phyloP scores from a whole-genome alignment of 345 rosid genomes.

The Gossypium australe region DNA sequence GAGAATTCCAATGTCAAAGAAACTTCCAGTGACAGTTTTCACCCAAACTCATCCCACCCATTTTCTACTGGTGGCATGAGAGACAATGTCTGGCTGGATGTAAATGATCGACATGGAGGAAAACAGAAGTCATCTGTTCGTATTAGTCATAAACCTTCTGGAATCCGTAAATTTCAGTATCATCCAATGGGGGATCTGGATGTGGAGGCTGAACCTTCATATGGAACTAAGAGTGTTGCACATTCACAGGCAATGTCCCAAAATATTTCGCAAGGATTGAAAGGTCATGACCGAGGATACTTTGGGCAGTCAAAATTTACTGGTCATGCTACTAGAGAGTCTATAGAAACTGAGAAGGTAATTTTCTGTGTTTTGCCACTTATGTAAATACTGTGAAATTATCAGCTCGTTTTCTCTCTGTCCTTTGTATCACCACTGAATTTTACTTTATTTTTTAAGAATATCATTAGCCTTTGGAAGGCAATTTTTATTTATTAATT shows the following conservation, averaged over 20 bases:
- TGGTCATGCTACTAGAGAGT: constrained; percentile 34
- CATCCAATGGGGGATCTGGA: constrained; percentile 94
- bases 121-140: constrained; percentile 46
- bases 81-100: constrained; percentile 45
- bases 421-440: not conserved
- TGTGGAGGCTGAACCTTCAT: constrained; percentile 33
- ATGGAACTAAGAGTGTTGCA: constrained; percentile 30
- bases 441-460: not conserved
- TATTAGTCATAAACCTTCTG: constrained; percentile 38
- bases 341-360: constrained; percentile 48
- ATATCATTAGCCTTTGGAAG: not conserved
- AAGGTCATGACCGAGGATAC: constrained; percentile 25
- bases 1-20: constrained; percentile 32
- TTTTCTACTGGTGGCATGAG: constrained; percentile 26
- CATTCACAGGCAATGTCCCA: constrained; percentile 27
- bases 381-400: not conserved
- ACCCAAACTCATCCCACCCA: constrained; percentile 24
- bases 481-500: not conserved
- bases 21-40: constrained; percentile 30
- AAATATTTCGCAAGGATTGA: constrained; percentile 32
- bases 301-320: constrained; percentile 38
- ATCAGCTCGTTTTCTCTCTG: not conserved
- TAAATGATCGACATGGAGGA: constrained; percentile 38
- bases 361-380: not conserved
- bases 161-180: constrained; percentile 70